Percentiles rank a stretch among this genome's conserved stretches.
These are phyloP conservation scores for Rhododendron williamsianum DNA, from an alignment of 148 eudicot species.

Conservation along the genomic window DNA sequence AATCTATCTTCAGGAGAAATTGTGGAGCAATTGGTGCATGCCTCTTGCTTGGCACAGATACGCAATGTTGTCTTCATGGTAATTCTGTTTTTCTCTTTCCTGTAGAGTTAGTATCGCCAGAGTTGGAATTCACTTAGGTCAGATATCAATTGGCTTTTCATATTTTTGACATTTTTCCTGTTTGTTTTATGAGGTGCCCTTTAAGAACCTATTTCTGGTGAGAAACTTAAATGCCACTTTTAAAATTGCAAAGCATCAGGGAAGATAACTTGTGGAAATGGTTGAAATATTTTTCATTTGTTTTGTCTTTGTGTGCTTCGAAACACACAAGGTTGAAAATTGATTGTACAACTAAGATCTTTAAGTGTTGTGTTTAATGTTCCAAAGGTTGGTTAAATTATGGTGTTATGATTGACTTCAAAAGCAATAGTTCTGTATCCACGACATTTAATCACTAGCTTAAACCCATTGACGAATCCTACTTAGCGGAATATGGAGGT, in stretches of 20 bases:
- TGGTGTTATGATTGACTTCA: neutral
- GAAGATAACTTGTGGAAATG: neutral
- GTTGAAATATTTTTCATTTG: neutral
- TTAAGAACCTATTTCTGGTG: neutral
- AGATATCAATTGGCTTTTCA: neutral
- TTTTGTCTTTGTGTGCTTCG: neutral
- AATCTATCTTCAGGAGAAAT: slow-evolving; percentile 90
- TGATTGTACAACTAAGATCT: neutral
- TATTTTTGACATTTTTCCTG: neutral
- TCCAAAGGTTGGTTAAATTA: neutral
- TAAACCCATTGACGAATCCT: neutral
- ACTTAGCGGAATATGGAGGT: neutral
- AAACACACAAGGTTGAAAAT: neutral
- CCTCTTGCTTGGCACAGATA: slow-evolving; percentile 69
- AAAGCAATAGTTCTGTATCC: neutral
- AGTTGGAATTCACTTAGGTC: neutral
- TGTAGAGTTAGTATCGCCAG: neutral
- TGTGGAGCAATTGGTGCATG: slow-evolving; percentile 92
- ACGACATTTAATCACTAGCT: neutral
- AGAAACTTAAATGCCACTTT: neutral
- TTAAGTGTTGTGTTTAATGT: neutral
- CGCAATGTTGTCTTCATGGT: slow-evolving; percentile 25
- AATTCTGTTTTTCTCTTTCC: neutral
- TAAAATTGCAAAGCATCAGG: neutral
- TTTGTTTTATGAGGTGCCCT: neutral